Percentiles rank a stretch among this genome's conserved stretches.
These are phyloP conservation scores for Alternaria atra DNA, from an alignment of 2,329 filamentous ascomycete genomes.

Conservation along the genomic window DNA sequence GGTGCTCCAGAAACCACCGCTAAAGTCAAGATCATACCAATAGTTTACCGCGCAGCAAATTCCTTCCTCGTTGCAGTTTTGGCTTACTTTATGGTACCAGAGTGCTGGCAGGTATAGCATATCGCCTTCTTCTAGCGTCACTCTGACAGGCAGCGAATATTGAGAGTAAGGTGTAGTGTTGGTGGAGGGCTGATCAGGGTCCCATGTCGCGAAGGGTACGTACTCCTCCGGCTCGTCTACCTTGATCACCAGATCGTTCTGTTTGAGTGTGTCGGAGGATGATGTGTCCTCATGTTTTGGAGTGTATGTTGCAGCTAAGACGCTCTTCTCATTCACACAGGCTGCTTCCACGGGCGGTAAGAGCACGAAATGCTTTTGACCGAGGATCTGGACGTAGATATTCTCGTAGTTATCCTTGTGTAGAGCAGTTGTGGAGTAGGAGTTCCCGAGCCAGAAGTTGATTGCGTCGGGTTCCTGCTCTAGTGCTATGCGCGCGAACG, in stretches of 20 bases:
- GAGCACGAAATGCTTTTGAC: slow-evolving; percentile 77
- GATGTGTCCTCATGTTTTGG: slow-evolving; percentile 8
- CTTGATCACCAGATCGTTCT: slow-evolving; percentile 38
- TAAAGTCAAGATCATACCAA: slow-evolving; percentile 86
- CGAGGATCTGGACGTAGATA: slow-evolving; percentile 79
- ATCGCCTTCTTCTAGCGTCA: slow-evolving; percentile 76
- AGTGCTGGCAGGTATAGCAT: slow-evolving; percentile 84
- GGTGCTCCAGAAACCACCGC: slow-evolving; percentile 71
- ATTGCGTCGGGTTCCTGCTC: slow-evolving; percentile 73
- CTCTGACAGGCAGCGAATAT: slow-evolving; percentile 68
- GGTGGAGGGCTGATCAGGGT: slow-evolving; percentile 67
- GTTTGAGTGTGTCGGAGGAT: slow-evolving; percentile 19
- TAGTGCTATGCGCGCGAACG: slow-evolving; percentile 78
- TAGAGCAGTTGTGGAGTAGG: slow-evolving; percentile 72
- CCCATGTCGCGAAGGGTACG: slow-evolving; percentile 78
- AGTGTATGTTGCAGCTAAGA: slow-evolving; percentile 68
- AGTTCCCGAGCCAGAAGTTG: slow-evolving; percentile 83
- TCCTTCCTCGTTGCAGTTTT: slow-evolving; percentile 72
- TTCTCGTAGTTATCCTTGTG: slow-evolving; percentile 90
- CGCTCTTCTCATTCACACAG: slow-evolving; percentile 70
- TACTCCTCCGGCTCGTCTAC: slow-evolving; percentile 51
- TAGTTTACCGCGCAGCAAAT: slow-evolving; percentile 84
- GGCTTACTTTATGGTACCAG: slow-evolving; percentile 84
- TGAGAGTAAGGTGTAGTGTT: slow-evolving; percentile 66
- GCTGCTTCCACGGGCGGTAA: slow-evolving; percentile 75